Conservation (phyloP, 208 protist species). For the Endotrypanum monterogeii region DNA sequence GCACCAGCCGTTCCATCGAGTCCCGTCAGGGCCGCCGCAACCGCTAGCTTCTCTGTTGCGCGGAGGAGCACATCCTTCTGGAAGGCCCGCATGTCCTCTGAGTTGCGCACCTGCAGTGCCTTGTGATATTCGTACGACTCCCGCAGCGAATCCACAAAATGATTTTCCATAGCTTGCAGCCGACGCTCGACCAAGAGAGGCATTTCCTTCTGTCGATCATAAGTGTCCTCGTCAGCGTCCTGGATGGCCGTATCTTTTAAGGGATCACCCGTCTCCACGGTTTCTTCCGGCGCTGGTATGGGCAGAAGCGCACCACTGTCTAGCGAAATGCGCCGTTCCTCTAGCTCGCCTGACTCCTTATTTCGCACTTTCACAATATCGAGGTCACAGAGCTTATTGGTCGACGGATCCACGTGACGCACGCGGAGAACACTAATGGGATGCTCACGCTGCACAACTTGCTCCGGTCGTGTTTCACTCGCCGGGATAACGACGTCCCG, state of each 20-base stretch:
- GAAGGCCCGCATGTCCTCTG: slow-evolving; percentile 64
- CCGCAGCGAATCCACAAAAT: slow-evolving; percentile 70
- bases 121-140: slow-evolving; percentile 69
- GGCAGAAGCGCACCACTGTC: slow-evolving; percentile 80
- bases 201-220: slow-evolving; percentile 68
- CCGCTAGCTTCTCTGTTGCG: slow-evolving; percentile 57
- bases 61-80: slow-evolving; percentile 59
- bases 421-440: slow-evolving; percentile 78
- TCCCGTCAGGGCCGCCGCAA: slow-evolving; percentile 16
- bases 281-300: slow-evolving; percentile 57
- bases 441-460: slow-evolving; percentile 86
- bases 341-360: slow-evolving; percentile 66
- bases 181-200: slow-evolving; percentile 69
- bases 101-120: slow-evolving; percentile 53
- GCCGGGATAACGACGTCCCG: slow-evolving; percentile 88
- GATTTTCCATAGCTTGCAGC: slow-evolving; percentile 83
- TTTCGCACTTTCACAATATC: slow-evolving; percentile 83
- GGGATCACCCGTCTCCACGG: slow-evolving; percentile 70
- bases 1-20: not conserved
- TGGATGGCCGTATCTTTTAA: slow-evolving; percentile 83
- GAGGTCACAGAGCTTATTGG: slow-evolving; percentile 68
- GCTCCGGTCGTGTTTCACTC: slow-evolving; percentile 79
- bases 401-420: slow-evolving; percentile 83
- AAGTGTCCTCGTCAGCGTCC: slow-evolving; percentile 82
- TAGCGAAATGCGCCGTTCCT: slow-evolving; percentile 79